Base-by-base conservation (phyloP, 1,139 yeast genomes). In the Yamadazyma pseudoaaseri region DNA sequence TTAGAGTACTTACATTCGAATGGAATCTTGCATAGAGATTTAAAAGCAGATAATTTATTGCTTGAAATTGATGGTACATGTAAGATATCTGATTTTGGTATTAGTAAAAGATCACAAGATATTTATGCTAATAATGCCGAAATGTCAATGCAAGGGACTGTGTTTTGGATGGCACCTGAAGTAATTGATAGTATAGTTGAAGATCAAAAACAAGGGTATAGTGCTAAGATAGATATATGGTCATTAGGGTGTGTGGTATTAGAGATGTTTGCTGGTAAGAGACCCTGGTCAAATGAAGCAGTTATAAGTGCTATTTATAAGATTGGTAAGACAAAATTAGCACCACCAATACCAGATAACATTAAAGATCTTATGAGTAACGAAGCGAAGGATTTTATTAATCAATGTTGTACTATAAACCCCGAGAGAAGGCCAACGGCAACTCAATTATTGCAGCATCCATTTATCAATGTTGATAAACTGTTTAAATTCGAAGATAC, bases 151-250 rank as follows among this genome's bases (percentile, higher is more conserved):
- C 96, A 94, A 60, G 99, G 99, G 14, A 90, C 98, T 0, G 90
- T 94, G 2, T 94, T 90, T 56, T 94, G 98, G 98, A 94, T 94
- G 98, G 99, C 99, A 0, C 99, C 99, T 0, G 99, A 94, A 56
- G 96, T 94, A 41, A 89, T 94, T 37, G 87, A 86, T 52, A 81
- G 81, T 47, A 80, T 79, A 24, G 80, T 79, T 4, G 81, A 76
- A 49, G 85, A 84, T 48, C 82, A 80, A 36, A 85, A 83, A 45
- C 95, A 84, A 54, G 97, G 97, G 0, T 94, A 94, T 55, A 86
- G 95, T 63, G 98, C 98, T 17, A 94, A 94, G 58, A 89, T 94
- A 24, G 95, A 85, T 57, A 83, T 85, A 24, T 85, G 95, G 95
- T 82, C 97, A 0, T 61, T 90, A 26, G 99, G 98, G 0, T 94